Conservation (phyloP, 2,329 filamentous ascomycete species). For the Aspergillus novofumigatus region DNA sequence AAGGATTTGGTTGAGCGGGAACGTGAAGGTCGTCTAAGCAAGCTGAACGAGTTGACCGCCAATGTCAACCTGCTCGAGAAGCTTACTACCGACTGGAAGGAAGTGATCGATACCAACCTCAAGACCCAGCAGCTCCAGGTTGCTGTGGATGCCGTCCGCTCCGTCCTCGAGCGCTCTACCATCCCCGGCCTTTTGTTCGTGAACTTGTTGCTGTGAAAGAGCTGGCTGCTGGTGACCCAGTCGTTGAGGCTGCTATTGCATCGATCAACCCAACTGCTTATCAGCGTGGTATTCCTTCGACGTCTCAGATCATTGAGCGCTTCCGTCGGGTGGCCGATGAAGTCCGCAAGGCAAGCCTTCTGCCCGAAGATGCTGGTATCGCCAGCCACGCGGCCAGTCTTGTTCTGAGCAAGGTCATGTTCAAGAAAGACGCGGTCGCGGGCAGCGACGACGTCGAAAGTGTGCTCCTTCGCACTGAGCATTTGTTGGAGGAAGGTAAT, state of each 20-base stretch:
- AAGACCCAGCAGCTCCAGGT: constrained; percentile 95
- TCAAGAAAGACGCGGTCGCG: constrained; percentile 86
- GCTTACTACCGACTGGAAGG: constrained; percentile 84
- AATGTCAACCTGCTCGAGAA: constrained; percentile 80
- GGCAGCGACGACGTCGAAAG: constrained; percentile 89
- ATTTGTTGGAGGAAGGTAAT: constrained; percentile 85
- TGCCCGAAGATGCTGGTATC: constrained; percentile 90
- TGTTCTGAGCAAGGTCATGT: constrained; percentile 87
- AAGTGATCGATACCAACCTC: constrained; percentile 83
- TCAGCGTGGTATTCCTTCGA: constrained; percentile 81
- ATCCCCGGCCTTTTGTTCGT: constrained; percentile 77
- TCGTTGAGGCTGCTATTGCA: constrained; percentile 91
- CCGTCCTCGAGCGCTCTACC: constrained; percentile 70
- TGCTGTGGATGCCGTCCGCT: constrained; percentile 86
- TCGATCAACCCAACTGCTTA: constrained; percentile 93
- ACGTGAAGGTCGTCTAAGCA: constrained; percentile 79
- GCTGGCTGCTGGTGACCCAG: constrained; percentile 74
- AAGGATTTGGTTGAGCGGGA: constrained; percentile 80
- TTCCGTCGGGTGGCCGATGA: constrained; percentile 90
- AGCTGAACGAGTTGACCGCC: constrained; percentile 72
- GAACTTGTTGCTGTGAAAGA: constrained; percentile 95
- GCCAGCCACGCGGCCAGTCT: constrained; percentile 90
- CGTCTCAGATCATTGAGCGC: constrained; percentile 84
- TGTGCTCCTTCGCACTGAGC: constrained; percentile 84
- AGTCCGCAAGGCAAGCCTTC: constrained; percentile 87